Percentiles rank a stretch among this genome's conserved stretches.
phyloP scores from a whole-genome alignment of 345 rosid genomes.

The Citrus mangshanensis region DNA sequence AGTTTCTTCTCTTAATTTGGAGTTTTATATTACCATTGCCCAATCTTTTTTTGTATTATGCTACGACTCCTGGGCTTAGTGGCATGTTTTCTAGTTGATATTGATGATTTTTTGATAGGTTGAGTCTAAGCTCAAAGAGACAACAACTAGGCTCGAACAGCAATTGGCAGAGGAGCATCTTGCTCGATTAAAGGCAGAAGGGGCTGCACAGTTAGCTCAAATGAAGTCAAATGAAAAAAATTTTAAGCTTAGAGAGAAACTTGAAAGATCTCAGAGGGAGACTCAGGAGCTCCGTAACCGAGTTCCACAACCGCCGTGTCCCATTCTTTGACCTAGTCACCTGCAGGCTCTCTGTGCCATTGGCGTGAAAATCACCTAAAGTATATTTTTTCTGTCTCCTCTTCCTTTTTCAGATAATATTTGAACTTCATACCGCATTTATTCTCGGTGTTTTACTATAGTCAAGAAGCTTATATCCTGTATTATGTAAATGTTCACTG shows the following conservation, averaged over 20 bases:
- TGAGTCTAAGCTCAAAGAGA: constrained; percentile 34
- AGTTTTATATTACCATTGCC: background rate
- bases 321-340: too few species aligned
- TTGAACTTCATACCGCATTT: background rate
- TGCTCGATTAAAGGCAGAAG: constrained; percentile 66
- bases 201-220: constrained; percentile 52
- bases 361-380: too few species aligned
- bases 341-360: too few species aligned
- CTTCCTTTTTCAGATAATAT: background rate
- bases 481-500: background rate
- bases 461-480: background rate
- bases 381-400: too few species aligned
- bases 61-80: too few species aligned
- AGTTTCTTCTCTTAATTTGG: background rate
- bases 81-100: too few species aligned
- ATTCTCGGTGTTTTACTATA: background rate
- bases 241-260: constrained; percentile 61
- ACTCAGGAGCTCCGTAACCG: constrained; percentile 15
- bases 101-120: too few species aligned
- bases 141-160: constrained; percentile 49
- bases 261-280: constrained; percentile 63
- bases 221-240: constrained; percentile 68
- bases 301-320: too few species aligned
- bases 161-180: constrained; percentile 79
- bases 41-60: background rate